Percentiles rank a stretch among this genome's conserved stretches.
These are phyloP conservation scores for Coemansia sp. DNA, from an alignment of 192 early-diverging fungal species.

Conservation along the genomic window DNA sequence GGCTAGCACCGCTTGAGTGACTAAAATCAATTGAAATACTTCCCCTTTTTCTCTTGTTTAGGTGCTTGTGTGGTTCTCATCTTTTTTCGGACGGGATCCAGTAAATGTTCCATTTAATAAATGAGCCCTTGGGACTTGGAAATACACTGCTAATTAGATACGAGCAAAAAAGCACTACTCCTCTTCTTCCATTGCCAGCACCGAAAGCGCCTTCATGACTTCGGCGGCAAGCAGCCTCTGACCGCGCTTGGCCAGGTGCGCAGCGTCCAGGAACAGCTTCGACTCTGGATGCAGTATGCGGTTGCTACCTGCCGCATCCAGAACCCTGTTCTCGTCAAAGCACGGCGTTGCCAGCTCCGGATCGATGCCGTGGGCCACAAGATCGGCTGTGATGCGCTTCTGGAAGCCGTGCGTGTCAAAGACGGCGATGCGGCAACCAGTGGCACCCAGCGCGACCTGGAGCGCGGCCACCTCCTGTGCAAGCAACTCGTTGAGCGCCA, in stretches of 20 bases:
- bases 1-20: constrained; percentile 15
- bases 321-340: not conserved
- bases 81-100: too few species aligned
- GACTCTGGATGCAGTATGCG: constrained; percentile 11
- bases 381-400: constrained; percentile 16
- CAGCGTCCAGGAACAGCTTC: constrained; percentile 36
- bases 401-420: constrained; percentile 48
- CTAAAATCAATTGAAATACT: constrained; percentile 13
- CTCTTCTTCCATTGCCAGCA: not conserved
- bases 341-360: constrained; percentile 18
- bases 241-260: constrained; percentile 40
- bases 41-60: not conserved
- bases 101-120: too few species aligned
- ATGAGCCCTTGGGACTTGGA: too few species aligned
- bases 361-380: constrained; percentile 25
- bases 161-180: too few species aligned
- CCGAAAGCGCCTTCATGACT: constrained; percentile 16
- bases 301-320: not conserved
- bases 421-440: constrained; percentile 8
- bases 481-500: constrained; percentile 26
- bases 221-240: constrained; percentile 37
- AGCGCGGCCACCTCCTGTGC: constrained; percentile 15
- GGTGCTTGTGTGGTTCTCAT: not conserved
- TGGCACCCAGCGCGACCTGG: constrained; percentile 20
- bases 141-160: too few species aligned